These are phyloP conservation scores for Clitoria ternatea DNA, from an alignment of 306 rosid genomes.

Conservation along the genomic window DNA sequence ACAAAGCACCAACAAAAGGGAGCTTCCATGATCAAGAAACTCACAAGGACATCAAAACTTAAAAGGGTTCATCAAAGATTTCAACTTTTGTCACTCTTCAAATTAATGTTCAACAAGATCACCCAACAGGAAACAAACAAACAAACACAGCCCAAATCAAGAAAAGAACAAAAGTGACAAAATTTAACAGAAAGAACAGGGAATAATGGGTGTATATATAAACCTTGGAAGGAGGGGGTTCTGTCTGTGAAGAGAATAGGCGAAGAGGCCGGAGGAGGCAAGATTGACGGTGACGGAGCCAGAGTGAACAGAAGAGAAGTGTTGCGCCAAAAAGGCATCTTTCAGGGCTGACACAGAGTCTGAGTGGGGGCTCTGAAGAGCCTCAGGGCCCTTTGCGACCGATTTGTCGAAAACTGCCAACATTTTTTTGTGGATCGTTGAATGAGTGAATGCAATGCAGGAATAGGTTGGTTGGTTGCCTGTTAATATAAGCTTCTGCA, in stretches of 20 bases:
- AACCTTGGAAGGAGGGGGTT: constrained; percentile 92
- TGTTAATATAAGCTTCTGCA: background rate
- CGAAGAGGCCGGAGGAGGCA: constrained; percentile 55
- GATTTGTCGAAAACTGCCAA: constrained; percentile 83
- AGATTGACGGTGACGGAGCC: constrained; percentile 68
- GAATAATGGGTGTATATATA: background rate
- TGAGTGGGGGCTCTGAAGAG: constrained; percentile 59
- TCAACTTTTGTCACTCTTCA: background rate
- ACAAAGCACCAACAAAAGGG: background rate
- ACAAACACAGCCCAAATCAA: background rate
- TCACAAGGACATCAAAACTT: background rate
- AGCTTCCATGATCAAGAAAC: constrained; percentile 11
- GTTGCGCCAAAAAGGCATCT: constrained; percentile 60
- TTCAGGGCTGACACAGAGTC: constrained; percentile 60
- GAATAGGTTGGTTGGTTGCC: too few relatives aligned
- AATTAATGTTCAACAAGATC: background rate
- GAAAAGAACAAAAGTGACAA: background rate
- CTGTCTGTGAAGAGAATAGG: constrained; percentile 60
- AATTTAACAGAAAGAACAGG: background rate
- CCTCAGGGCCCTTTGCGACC: constrained; percentile 86
- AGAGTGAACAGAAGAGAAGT: constrained; percentile 62
- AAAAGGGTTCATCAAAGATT: background rate
- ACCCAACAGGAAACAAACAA: background rate
- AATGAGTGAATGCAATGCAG: too few relatives aligned
- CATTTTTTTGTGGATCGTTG: constrained; percentile 54